A percentile compares a stretch with the other conserved stretches of the same genome.
Evolutionary conservation across 73 alveolate genomes (phyloP).

Genomic region (Effrenium voratum): DNA sequence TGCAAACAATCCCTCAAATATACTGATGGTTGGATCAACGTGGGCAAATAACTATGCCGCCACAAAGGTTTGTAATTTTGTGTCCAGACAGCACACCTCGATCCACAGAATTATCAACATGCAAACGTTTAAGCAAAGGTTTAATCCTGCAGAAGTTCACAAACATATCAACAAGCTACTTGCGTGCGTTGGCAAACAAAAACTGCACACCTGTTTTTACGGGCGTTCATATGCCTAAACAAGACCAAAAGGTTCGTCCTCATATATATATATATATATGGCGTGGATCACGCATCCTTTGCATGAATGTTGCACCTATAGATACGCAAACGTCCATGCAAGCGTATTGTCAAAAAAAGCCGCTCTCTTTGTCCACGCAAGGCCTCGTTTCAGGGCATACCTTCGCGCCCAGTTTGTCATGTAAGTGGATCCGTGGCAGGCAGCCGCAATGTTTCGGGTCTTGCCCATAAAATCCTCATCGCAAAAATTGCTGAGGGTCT

Average conservation of each 20-base stretch:
- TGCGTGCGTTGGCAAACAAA: background rate
- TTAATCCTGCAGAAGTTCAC: no score
- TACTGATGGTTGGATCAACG: no score
- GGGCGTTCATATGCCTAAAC: background rate
- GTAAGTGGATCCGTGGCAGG: conserved; percentile 19
- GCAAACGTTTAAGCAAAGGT: no score
- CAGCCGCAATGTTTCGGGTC: background rate
- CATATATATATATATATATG: no score
- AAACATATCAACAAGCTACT: no score
- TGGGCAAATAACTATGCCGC: no score
- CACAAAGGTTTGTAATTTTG: no score
- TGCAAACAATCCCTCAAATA: no score
- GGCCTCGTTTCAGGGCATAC: conserved; percentile 6
- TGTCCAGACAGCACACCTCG: no score
- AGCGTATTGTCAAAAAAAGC: no score
- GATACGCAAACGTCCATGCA: no score
- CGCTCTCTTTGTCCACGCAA: conserved; percentile 3
- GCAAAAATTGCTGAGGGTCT: background rate
- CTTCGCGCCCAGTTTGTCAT: conserved; percentile 28
- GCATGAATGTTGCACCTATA: background rate
- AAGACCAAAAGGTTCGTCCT: background rate
- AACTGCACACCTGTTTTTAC: background rate
- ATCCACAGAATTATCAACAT: no score
- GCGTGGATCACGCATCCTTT: background rate
- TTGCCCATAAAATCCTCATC: conserved; percentile 44